phyloP scores from a whole-genome alignment of 306 rosid genomes.

The Trichosanthes truncata region DNA sequence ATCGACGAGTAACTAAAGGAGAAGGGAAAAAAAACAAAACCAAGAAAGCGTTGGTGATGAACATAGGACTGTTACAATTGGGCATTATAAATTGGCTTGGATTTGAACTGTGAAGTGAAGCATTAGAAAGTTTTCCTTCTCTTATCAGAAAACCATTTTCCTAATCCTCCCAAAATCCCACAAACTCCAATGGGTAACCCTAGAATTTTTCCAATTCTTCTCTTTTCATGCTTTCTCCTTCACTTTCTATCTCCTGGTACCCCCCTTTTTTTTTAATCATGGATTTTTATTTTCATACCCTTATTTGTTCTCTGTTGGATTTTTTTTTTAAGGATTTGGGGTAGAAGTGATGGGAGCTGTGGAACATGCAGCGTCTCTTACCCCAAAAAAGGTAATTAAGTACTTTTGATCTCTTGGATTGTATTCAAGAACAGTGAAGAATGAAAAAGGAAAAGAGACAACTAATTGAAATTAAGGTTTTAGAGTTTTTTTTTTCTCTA shows the following conservation, averaged over 20 bases:
- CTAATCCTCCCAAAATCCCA: slow-evolving; percentile 8
- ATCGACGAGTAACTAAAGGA: no score
- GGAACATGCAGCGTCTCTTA: slow-evolving; percentile 10
- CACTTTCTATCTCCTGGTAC: slow-evolving; percentile 42
- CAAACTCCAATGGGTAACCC: slow-evolving; percentile 30
- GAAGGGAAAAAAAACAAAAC: no score
- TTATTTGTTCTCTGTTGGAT: neutral
- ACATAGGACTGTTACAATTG: neutral
- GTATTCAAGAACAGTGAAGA: no score
- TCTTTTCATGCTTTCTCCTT: slow-evolving; percentile 36
- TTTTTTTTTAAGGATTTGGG: slow-evolving; percentile 36
- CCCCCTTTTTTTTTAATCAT: neutral
- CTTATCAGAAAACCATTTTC: no score
- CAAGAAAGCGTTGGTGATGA: no score
- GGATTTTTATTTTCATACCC: neutral
- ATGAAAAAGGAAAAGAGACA: no score
- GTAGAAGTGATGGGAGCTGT: slow-evolving; percentile 25
- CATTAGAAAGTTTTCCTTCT: no score
- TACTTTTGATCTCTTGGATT: neutral
- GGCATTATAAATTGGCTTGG: neutral
- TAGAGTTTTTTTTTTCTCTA: no score
- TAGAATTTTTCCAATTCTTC: slow-evolving; percentile 25
- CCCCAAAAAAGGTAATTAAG: neutral
- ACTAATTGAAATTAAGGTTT: no score
- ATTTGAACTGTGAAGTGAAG: neutral